Percentiles rank a stretch among this genome's conserved stretches.
Conservation (phyloP, 176 grass and related monocot genomes). For the Carex littledalei region DNA sequence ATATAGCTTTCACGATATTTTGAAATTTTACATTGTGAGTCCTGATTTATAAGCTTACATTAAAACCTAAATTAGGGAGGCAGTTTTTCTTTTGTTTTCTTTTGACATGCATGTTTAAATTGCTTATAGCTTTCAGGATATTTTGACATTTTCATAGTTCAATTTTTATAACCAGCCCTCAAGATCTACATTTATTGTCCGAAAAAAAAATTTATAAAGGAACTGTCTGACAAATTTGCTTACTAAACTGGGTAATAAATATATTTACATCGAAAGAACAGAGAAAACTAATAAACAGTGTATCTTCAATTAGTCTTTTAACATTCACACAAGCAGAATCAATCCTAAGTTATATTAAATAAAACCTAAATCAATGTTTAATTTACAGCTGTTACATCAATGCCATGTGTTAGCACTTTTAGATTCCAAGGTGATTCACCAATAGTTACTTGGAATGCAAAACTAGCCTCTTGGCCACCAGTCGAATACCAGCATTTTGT, state of each 20-base stretch:
- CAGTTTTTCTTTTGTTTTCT: background rate
- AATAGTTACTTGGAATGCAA: conserved; percentile 26
- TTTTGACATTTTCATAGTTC: no score
- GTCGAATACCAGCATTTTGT: conserved; percentile 60
- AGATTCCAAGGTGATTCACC: background rate
- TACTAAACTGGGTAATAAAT: background rate
- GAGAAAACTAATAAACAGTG: background rate
- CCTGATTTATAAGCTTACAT: background rate
- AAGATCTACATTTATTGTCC: no score
- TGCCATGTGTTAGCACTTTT: background rate
- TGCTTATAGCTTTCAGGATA: no score
- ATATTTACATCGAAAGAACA: background rate
- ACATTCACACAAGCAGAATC: background rate
- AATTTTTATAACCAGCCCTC: no score
- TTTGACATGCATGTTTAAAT: no score
- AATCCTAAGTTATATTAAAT: background rate
- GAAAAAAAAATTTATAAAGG: background rate
- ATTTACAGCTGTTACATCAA: background rate
- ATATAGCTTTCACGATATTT: no score
- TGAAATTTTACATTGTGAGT: background rate
- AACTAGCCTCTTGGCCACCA: conserved; percentile 68
- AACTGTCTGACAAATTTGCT: background rate
- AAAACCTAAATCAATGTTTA: background rate
- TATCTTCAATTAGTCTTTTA: background rate
- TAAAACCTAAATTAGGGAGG: background rate